Evolutionary conservation across 2,329 filamentous ascomycete species (phyloP).

Genomic region (Colletotrichum endophyticum): DNA sequence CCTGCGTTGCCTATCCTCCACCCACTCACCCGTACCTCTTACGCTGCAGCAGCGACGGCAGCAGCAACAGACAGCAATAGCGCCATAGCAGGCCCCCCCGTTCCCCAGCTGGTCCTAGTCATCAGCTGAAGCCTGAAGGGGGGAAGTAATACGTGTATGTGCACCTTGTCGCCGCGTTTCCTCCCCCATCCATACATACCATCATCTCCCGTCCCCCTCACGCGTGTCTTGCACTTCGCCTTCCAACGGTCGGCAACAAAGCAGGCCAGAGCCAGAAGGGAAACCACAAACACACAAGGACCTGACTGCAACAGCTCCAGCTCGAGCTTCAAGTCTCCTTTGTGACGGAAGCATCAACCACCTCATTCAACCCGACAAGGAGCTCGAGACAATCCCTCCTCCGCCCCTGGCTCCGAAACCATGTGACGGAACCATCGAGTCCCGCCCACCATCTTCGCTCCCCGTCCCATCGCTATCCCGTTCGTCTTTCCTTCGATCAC

Average conservation of each 20-base stretch:
- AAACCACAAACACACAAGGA: not conserved
- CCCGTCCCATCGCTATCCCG: constrained; percentile 3
- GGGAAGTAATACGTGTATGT: constrained; percentile 1
- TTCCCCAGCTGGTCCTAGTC: constrained; percentile 16
- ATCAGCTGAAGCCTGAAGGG: constrained; percentile 20
- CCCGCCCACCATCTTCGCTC: constrained; percentile 16
- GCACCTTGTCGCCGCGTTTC: constrained; percentile 7
- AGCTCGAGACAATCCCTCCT: constrained; percentile 15
- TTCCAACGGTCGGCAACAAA: constrained; percentile 11
- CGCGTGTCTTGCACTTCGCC: not conserved
- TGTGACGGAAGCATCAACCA: not conserved
- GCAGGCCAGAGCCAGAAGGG: not conserved
- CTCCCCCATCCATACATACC: constrained; percentile 10
- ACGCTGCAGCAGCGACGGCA: too few relatives aligned
- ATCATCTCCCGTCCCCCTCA: constrained; percentile 3
- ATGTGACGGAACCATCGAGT: constrained; percentile 23
- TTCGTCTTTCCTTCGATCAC: not conserved
- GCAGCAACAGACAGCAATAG: not conserved
- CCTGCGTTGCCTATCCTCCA: not conserved
- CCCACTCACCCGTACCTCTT: too few relatives aligned
- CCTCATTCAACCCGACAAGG: constrained; percentile 1
- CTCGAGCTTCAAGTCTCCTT: not conserved
- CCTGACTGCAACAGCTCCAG: not conserved
- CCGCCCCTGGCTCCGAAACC: constrained; percentile 21
- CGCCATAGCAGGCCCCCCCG: not conserved